A percentile compares a stretch with the other conserved stretches of the same genome.
Conservation (phyloP, 495 filamentous ascomycete genomes). For the Xylaria curta region DNA sequence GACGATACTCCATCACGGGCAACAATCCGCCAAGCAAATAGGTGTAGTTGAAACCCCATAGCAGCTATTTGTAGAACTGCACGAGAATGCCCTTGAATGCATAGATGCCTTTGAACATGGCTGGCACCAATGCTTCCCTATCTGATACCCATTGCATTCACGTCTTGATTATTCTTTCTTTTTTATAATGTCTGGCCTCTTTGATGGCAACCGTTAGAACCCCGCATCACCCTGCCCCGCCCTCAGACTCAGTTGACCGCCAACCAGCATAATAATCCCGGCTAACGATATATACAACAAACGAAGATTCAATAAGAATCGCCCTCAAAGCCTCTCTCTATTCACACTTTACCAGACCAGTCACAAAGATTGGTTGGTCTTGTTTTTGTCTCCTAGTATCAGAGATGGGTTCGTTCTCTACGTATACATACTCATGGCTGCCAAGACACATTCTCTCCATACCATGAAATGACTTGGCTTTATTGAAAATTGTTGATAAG, state of each 20-base stretch:
- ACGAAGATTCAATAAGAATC: neutral
- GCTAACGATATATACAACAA: neutral
- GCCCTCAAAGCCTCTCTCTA: neutral
- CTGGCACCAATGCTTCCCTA: neutral
- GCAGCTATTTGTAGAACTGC: neutral
- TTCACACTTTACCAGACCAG: neutral
- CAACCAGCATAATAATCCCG: neutral
- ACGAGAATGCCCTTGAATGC: neutral
- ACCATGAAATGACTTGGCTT: neutral
- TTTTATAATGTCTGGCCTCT: too few species aligned
- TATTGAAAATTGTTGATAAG: neutral
- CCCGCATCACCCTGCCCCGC: slow-evolving; percentile 5
- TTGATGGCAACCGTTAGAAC: neutral
- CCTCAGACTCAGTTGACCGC: neutral
- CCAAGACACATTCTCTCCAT: neutral
- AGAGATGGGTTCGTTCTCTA: neutral
- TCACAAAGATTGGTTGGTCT: neutral
- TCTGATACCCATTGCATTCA: neutral
- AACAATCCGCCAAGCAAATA: neutral
- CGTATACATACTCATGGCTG: neutral
- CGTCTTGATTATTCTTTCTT: neutral
- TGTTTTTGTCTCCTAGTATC: neutral
- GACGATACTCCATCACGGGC: neutral
- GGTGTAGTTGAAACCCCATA: neutral
- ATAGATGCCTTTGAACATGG: neutral